A percentile compares a stretch with the other conserved stretches of the same genome.
Evolutionary conservation across 257 asterid genomes (phyloP).

Genomic region (Ilex aquifolium): DNA sequence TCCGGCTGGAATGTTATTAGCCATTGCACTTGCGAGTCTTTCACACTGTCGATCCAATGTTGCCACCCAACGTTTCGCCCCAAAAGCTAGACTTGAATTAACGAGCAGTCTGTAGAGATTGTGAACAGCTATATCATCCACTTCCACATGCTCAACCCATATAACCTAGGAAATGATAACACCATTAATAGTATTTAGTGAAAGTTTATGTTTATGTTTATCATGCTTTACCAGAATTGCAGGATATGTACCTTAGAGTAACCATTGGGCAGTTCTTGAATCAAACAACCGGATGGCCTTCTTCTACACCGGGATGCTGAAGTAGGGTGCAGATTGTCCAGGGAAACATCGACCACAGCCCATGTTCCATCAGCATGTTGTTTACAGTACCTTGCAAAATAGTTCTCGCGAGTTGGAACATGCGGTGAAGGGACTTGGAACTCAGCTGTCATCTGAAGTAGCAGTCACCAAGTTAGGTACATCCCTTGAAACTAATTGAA

Average conservation of each 20-base stretch:
- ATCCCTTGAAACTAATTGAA: too few species aligned
- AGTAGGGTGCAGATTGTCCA: conserved; percentile 41
- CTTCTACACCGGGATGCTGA: conserved; percentile 31
- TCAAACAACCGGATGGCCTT: conserved; percentile 59
- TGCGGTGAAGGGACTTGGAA: conserved; percentile 56
- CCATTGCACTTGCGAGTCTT: conserved; percentile 43
- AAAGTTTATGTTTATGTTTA: not conserved
- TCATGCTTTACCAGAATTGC: too few species aligned
- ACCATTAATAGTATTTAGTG: not conserved
- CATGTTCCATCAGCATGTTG: conserved; percentile 42
- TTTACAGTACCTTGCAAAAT: conserved; percentile 45
- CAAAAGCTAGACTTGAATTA: conserved; percentile 42
- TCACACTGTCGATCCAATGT: conserved; percentile 48
- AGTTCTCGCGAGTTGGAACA: conserved; percentile 50
- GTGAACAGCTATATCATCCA: conserved; percentile 39
- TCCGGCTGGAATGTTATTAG: conserved; percentile 40
- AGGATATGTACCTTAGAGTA: conserved; percentile 41
- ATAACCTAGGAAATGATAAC: conserved; percentile 24
- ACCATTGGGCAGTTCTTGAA: conserved; percentile 56
- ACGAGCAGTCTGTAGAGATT: conserved; percentile 37
- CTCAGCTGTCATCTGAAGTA: conserved; percentile 47
- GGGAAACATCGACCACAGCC: conserved; percentile 59
- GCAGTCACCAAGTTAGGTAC: too few species aligned
- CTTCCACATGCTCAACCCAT: conserved; percentile 55
- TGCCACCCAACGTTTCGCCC: conserved; percentile 52